phyloP scores from a whole-genome alignment of 768 basidiomycete species.

The Tephrocybe sp. region DNA sequence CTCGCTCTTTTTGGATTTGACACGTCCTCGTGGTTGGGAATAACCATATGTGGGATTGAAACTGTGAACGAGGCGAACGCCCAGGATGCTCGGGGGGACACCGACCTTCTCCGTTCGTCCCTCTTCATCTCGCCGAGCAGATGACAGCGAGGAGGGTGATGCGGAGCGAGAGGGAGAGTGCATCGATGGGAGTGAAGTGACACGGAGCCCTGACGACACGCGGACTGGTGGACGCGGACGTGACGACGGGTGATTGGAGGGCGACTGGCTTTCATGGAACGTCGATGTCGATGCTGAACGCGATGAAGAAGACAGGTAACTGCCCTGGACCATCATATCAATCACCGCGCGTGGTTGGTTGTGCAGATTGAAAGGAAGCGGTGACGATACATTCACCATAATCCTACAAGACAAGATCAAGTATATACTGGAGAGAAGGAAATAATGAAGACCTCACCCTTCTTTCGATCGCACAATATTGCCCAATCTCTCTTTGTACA shows the following conservation, averaged over 20 bases:
- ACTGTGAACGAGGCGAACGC: conserved; percentile 22
- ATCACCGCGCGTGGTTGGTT: conserved; percentile 29
- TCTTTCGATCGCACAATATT: conserved; percentile 58
- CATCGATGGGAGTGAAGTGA: conserved; percentile 17
- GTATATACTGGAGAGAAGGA: neutral
- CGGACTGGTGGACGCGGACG: conserved; percentile 3
- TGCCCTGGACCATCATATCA: conserved; percentile 14
- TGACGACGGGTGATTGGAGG: conserved; percentile 7
- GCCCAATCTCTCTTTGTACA: conserved; percentile 46
- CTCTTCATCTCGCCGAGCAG: conserved; percentile 4
- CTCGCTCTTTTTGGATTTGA: conserved; percentile 11
- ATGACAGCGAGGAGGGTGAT: conserved; percentile 12
- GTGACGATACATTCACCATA: conserved; percentile 62
- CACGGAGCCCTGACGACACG: conserved; percentile 12
- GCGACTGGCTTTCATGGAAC: conserved; percentile 14
- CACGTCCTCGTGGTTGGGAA: conserved; percentile 16
- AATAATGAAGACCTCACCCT: conserved; percentile 33
- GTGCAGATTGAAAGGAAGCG: conserved; percentile 56
- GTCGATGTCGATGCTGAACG: conserved; percentile 23
- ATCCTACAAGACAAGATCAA: conserved; percentile 32
- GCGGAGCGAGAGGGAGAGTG: conserved; percentile 11
- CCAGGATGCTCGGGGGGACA: conserved; percentile 17
- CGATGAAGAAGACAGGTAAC: conserved; percentile 22
- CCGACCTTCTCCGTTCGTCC: conserved; percentile 3
- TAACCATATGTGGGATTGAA: neutral